Evolutionary conservation across 306 rosid genomes (phyloP).

Genomic region (Lathyrus tuberosus): DNA sequence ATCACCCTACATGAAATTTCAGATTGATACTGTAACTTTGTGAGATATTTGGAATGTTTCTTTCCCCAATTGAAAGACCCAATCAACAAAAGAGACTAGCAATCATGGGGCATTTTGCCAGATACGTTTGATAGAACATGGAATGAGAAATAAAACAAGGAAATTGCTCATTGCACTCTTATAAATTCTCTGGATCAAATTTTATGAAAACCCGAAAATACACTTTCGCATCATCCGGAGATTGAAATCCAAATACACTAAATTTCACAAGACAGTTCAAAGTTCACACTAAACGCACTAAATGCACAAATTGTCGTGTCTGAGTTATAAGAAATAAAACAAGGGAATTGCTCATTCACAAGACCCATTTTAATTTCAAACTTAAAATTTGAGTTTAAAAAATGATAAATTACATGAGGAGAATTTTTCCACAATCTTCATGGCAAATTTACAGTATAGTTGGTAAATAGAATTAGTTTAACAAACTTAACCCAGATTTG

Average conservation of each 20-base stretch:
- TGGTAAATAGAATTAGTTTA: constrained; percentile 16
- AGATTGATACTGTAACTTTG: neutral
- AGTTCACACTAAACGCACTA: too few species aligned
- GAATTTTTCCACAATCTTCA: constrained; percentile 24
- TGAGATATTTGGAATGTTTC: neutral
- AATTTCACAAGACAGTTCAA: too few species aligned
- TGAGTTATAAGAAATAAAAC: too few species aligned
- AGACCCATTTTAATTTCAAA: constrained; percentile 25
- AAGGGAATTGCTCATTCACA: neutral
- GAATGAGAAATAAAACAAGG: neutral
- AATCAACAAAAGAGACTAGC: neutral
- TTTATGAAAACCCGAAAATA: too few species aligned
- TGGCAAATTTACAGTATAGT: constrained; percentile 43
- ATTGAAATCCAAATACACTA: too few species aligned
- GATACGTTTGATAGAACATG: constrained; percentile 5
- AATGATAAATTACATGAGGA: constrained; percentile 18
- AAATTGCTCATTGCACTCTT: too few species aligned
- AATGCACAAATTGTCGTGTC: too few species aligned
- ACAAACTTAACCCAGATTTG: constrained; percentile 26
- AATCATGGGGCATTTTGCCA: constrained; percentile 6
- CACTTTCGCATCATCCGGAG: too few species aligned
- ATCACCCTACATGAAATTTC: neutral
- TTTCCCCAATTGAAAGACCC: neutral
- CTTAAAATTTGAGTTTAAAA: constrained; percentile 22
- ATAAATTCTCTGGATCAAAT: too few species aligned